phyloP scores from a whole-genome alignment of 768 basidiomycete species.

The Lactarius evosmus region DNA sequence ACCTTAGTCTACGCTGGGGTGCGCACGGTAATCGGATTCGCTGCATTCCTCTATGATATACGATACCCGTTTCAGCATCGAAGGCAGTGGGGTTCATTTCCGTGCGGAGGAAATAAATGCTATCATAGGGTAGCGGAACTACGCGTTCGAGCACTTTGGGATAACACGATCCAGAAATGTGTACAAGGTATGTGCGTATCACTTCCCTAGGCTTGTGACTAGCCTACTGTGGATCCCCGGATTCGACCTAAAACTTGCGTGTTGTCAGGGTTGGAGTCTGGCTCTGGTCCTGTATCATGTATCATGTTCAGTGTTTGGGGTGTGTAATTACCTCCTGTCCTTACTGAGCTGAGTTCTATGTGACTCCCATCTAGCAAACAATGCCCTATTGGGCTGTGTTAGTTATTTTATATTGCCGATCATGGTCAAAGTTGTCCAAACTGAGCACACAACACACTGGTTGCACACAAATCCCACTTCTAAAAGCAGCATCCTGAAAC shows the following conservation, averaged over 20 bases:
- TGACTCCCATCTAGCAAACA: no score
- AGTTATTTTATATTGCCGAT: not conserved
- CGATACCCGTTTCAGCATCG: constrained; percentile 16
- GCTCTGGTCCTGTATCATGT: not conserved
- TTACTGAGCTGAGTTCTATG: no score
- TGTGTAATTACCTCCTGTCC: no score
- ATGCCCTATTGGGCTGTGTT: no score
- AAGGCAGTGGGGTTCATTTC: not conserved
- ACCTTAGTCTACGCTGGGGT: constrained; percentile 7
- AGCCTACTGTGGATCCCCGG: not conserved
- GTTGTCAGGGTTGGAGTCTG: not conserved
- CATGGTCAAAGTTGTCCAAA: no score
- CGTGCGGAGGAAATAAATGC: not conserved
- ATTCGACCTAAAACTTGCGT: not conserved
- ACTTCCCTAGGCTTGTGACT: not conserved
- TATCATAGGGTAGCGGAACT: no score
- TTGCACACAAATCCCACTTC: no score
- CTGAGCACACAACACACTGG: no score
- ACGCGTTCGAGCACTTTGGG: no score
- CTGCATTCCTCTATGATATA: constrained; percentile 2
- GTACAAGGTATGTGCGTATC: no score
- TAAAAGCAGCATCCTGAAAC: no score
- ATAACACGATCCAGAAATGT: no score
- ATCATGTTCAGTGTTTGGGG: not conserved
- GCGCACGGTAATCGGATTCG: constrained; percentile 1